Evolutionary conservation across 495 filamentous ascomycete species (phyloP).

Genomic region (Viridothelium virens): DNA sequence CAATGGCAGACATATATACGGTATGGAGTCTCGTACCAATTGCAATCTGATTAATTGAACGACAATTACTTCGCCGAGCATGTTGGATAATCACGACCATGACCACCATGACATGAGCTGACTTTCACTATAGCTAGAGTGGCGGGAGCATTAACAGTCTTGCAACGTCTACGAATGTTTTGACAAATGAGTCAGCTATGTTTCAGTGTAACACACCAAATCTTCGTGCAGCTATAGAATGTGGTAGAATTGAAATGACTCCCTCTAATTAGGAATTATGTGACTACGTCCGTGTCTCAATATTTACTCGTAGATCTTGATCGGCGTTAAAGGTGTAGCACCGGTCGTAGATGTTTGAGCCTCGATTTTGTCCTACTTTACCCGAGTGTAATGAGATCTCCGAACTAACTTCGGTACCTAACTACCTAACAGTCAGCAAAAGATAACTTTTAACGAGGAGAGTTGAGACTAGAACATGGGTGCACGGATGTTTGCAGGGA

Average conservation of each 20-base stretch:
- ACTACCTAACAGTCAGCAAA: background rate
- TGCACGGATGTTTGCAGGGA: too few relatives aligned
- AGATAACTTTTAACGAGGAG: background rate
- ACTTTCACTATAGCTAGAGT: background rate
- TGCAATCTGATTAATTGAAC: background rate
- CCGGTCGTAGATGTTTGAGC: background rate
- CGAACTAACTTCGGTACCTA: background rate
- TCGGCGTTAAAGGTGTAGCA: background rate
- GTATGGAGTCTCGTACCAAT: background rate
- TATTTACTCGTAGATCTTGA: background rate
- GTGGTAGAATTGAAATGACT: background rate
- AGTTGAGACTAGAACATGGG: background rate
- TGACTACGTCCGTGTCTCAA: background rate
- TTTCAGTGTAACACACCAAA: background rate
- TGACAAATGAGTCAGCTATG: background rate
- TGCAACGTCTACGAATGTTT: background rate
- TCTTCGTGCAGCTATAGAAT: background rate
- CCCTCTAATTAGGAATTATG: background rate
- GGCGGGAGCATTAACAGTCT: background rate
- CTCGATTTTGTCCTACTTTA: background rate
- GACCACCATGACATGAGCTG: conserved; percentile 4
- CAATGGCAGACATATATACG: background rate
- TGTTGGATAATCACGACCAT: background rate
- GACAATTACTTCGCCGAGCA: background rate
- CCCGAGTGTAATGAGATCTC: background rate